Percentiles rank a stretch among this genome's conserved stretches.
phyloP scores from a whole-genome alignment of 1,139 yeast genomes.

The Scheffersomyces illinoinensis region DNA sequence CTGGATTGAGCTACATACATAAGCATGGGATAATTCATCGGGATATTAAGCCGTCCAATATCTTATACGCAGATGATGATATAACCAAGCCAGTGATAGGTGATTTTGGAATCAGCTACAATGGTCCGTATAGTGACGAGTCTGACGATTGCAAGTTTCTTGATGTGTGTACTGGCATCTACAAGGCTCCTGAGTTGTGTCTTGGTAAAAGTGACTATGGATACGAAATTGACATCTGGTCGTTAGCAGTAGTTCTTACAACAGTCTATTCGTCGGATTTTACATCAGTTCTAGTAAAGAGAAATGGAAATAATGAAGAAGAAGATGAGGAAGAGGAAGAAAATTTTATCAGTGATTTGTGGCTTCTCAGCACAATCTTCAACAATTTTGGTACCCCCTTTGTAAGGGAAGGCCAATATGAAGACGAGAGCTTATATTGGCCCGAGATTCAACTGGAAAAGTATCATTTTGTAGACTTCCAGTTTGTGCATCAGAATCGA shows the following conservation, averaged over 20 bases:
- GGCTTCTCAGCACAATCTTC: conserved; percentile 63
- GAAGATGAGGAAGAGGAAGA: conserved; percentile 33
- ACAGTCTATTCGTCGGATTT: conserved; percentile 53
- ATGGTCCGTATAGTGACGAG: conserved; percentile 43
- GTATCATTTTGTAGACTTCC: conserved; percentile 32
- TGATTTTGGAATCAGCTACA: conserved; percentile 80
- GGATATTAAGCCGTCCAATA: conserved; percentile 81
- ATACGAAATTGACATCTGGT: conserved; percentile 76
- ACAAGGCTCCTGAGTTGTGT: conserved; percentile 83
- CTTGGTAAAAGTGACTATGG: conserved; percentile 68
- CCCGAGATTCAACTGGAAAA: conserved; percentile 33
- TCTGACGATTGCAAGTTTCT: conserved; percentile 48
- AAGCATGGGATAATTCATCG: conserved; percentile 73
- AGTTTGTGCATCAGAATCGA: conserved; percentile 20
- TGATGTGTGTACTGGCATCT: conserved; percentile 76
- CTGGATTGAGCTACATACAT: conserved; percentile 56
- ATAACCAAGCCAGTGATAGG: conserved; percentile 49
- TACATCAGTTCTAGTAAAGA: conserved; percentile 36
- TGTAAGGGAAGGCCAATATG: not conserved
- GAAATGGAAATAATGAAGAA: conserved; percentile 1
- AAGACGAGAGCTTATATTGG: conserved; percentile 34
- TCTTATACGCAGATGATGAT: conserved; percentile 46
- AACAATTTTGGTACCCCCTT: conserved; percentile 68
- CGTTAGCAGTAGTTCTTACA: conserved; percentile 69
- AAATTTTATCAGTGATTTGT: conserved; percentile 57